Evolutionary conservation across 2,329 filamentous ascomycete species (phyloP), one percentile per base, ranked within the genome.

Genomic region (Blastomyces gilchristii): DNA sequence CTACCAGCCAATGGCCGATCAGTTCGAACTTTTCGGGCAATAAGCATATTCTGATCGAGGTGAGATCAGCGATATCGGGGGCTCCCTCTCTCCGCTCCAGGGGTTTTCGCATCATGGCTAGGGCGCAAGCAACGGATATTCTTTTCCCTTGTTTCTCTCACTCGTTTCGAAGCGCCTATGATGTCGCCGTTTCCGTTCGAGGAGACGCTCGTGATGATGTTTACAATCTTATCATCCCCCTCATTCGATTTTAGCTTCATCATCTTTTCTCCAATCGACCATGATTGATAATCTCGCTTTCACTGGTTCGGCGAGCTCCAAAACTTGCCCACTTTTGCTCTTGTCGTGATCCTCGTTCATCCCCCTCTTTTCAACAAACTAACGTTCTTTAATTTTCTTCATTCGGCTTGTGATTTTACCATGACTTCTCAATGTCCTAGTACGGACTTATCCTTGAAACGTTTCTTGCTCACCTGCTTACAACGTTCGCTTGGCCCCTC

Each of bases 1-100:
- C 57, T 31, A 59, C 47, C 39, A 39, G 58, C 64, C 64, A 64
- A 65, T 65, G 60, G 62, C 54, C 43, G n/a, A 43, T 28, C 37
- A 34, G 43, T 18, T 37, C 39, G n/a, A 45, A 41, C 11, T 58
- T 37, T 37, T 50, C 43, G 39, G 43, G 25, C 45, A 52, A 47
- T 59, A 59, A 58, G 58, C 28, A 53, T 28, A 45, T 65, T 65
- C 61, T 57, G 54, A 65, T 50, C 28, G 14, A 31, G 64, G 34
- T 62, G 41, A 56, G 56, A 61, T 57, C 50, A 54, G 54, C 60
- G 62, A 60, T 60, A 53, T 57, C 52, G 54, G 60, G 60, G 53
- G 34, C 45, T 62, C 31, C 28, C 53, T 37, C 45, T 57, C 31
- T 22, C 18, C 43, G 43, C 49, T 18, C 54, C 62, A 50, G 58